Percentiles rank a stretch among this genome's conserved stretches.
phyloP scores from a whole-genome alignment of 495 filamentous ascomycete species.

The Haplographium delicatum region DNA sequence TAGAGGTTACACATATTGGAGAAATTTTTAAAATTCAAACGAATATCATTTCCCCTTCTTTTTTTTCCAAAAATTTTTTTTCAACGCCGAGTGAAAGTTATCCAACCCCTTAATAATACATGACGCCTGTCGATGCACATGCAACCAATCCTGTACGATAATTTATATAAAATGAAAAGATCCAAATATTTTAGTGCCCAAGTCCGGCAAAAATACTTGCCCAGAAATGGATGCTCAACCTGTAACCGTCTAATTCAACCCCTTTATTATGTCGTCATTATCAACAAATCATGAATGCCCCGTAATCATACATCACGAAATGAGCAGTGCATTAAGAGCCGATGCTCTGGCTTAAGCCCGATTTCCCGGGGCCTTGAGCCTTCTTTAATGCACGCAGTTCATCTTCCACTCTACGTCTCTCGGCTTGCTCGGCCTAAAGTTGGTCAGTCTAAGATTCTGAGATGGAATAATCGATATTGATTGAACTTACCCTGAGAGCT shows the following conservation, averaged over 20 bases:
- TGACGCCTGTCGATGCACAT: no score
- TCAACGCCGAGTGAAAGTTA: no score
- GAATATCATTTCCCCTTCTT: no score
- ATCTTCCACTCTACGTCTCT: constrained; percentile 61
- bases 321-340: constrained; percentile 1
- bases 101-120: no score
- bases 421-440: constrained; percentile 64
- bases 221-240: no score
- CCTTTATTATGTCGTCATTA: not conserved
- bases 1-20: no score
- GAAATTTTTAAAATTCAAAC: no score
- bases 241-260: not conserved
- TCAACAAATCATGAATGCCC: not conserved
- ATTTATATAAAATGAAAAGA: no score
- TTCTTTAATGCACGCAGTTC: constrained; percentile 25
- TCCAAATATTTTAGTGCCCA: no score
- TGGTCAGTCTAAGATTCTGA: not conserved
- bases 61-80: no score
- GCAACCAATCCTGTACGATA: no score
- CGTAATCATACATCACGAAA: constrained; percentile 8
- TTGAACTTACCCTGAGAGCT: constrained; percentile 60
- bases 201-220: no score
- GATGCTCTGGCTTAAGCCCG: constrained; percentile 44
- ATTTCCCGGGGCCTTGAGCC: constrained; percentile 40
- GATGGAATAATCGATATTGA: not conserved